phyloP scores from a whole-genome alignment of 768 basidiomycete genomes.

The Mycena venus region DNA sequence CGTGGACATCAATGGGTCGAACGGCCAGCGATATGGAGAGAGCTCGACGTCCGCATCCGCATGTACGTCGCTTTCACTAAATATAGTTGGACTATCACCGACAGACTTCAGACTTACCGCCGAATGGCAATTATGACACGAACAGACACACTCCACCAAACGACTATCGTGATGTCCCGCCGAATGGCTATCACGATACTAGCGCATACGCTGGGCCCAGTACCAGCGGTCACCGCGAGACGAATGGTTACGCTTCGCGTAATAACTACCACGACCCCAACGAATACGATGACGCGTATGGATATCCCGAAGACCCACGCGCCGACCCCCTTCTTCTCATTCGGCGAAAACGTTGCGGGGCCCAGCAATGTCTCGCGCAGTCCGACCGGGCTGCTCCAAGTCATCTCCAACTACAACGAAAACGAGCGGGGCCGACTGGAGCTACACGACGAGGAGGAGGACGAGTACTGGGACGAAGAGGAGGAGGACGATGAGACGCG shows the following conservation, averaged over 20 bases:
- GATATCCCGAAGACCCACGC: conserved; percentile 23
- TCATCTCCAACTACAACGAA: conserved; percentile 47
- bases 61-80: conserved; percentile 1
- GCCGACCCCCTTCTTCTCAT: conserved; percentile 33
- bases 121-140: background rate
- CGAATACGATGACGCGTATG: conserved; percentile 16
- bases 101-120: background rate
- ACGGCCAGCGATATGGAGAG: conserved; percentile 9
- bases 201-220: background rate
- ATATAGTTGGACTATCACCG: background rate
- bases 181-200: background rate
- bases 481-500: conserved; percentile 77
- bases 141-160: too few species aligned
- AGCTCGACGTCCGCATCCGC: background rate
- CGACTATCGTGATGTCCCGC: too few species aligned
- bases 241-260: background rate
- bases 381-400: conserved; percentile 43
- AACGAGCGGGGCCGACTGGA: conserved; percentile 50
- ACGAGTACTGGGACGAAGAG: conserved; percentile 70
- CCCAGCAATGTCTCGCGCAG: conserved; percentile 36
- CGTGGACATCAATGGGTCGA: background rate
- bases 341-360: conserved; percentile 34
- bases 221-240: too few species aligned
- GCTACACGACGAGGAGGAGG: conserved; percentile 61
- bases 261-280: background rate